These are phyloP conservation scores for Piper betle DNA, from an alignment of 164 flowering plant species.

Conservation along the genomic window DNA sequence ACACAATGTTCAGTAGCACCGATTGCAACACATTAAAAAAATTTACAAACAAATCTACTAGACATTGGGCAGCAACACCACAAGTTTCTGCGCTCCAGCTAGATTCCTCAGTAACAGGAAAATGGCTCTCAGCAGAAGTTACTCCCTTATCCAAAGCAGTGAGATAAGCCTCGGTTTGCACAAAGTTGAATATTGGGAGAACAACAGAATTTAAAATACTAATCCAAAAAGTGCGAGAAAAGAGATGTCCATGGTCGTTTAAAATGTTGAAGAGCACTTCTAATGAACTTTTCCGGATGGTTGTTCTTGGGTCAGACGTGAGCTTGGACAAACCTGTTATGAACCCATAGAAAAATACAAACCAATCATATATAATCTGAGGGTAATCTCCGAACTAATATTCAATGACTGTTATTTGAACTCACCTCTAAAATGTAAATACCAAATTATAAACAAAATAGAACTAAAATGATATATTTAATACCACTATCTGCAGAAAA, in stretches of 20 bases:
- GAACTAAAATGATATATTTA: constrained; percentile 2
- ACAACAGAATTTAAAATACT: constrained; percentile 48
- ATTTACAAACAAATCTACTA: constrained; percentile 61
- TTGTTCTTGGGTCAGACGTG: constrained; percentile 80
- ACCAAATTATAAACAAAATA: no score
- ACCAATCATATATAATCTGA: neutral
- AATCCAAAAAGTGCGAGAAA: constrained; percentile 69
- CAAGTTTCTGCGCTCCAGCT: constrained; percentile 75
- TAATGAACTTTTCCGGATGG: constrained; percentile 80
- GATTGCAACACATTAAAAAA: constrained; percentile 55
- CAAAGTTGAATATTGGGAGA: constrained; percentile 50
- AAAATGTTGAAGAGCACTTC: constrained; percentile 95
- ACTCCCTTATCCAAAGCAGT: constrained; percentile 16
- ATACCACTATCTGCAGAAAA: neutral
- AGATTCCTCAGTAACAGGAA: constrained; percentile 14
- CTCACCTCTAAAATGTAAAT: neutral
- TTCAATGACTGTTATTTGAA: neutral
- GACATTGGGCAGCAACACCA: constrained; percentile 57
- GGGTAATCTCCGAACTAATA: neutral
- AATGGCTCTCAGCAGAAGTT: constrained; percentile 16
- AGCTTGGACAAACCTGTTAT: constrained; percentile 83
- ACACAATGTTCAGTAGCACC: constrained; percentile 48
- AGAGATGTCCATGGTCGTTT: constrained; percentile 93
- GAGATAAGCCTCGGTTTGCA: constrained; percentile 18
- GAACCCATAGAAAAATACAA: neutral